Evolutionary conservation across 768 basidiomycete genomes (phyloP).

Genomic region (Filobasidium wieringae): DNA sequence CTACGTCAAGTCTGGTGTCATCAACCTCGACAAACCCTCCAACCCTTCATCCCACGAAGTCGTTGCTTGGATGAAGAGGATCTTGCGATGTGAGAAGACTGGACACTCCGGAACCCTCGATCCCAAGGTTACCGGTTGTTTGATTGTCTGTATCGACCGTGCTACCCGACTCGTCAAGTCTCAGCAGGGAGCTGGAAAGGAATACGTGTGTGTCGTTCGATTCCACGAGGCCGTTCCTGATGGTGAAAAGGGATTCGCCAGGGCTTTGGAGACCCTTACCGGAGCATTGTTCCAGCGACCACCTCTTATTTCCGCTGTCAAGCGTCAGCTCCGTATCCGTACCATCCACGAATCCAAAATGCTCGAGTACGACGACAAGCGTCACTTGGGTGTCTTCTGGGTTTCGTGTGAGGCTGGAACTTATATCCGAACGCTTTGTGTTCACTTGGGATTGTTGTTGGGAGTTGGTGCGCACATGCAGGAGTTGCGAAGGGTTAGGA

Average conservation of each 20-base stretch:
- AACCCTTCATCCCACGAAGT: conserved; percentile 99
- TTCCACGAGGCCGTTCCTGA: conserved; percentile 71
- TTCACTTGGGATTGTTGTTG: conserved; percentile 82
- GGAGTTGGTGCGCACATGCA: conserved; percentile 99
- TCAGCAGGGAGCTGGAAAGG: conserved; percentile 98
- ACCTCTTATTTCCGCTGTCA: conserved; percentile 96
- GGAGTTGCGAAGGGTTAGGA: conserved; percentile 84
- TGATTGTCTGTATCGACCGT: conserved; percentile 98
- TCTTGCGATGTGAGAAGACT: conserved; percentile 91
- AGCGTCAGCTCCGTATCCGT: conserved; percentile 90
- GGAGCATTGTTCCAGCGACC: conserved; percentile 98
- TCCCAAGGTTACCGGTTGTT: conserved; percentile 96
- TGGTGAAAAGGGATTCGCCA: conserved; percentile 65
- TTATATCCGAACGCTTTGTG: conserved; percentile 78
- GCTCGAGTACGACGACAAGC: conserved; percentile 92
- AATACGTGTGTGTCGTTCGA: conserved; percentile 93
- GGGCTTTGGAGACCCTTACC: conserved; percentile 89
- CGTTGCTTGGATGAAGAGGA: conserved; percentile 96
- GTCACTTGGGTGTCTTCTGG: conserved; percentile 95
- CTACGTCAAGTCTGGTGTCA: conserved; percentile 97
- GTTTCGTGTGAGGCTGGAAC: conserved; percentile 93
- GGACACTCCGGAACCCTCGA: conserved; percentile 98
- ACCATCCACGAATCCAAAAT: conserved; percentile 94
- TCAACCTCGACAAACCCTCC: conserved; percentile 98
- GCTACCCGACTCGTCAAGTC: conserved; percentile 96